Evolutionary conservation across 148 eudicot species (phyloP).

Genomic region (Mesembryanthemum crystallinum): DNA sequence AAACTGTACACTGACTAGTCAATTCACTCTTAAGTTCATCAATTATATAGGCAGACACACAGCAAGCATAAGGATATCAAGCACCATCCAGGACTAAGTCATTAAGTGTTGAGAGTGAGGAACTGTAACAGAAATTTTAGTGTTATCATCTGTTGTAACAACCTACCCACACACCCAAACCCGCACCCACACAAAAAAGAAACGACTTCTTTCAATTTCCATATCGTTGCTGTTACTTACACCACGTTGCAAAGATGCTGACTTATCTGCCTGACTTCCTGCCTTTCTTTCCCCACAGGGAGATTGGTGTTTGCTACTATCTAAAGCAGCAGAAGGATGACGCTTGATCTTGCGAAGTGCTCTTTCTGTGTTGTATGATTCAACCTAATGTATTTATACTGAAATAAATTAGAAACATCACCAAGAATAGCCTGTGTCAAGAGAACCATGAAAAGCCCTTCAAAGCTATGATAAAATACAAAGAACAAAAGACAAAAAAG

Average conservation of each 20-base stretch:
- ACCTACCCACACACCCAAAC: no score
- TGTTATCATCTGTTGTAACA: no score
- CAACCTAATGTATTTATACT: conserved; percentile 47
- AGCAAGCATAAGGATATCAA: no score
- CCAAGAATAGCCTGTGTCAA: neutral
- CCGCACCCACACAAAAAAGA: no score
- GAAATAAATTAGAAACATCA: neutral
- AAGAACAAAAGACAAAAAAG: neutral
- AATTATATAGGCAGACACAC: no score
- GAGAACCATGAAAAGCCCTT: neutral
- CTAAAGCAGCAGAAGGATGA: conserved; percentile 44
- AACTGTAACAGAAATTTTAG: no score
- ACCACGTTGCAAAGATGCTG: neutral
- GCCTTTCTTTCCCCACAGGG: conserved; percentile 15
- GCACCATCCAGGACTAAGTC: no score
- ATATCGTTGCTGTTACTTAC: neutral
- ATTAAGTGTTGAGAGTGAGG: no score
- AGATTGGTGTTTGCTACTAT: conserved; percentile 22
- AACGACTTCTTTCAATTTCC: neutral
- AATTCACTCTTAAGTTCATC: no score
- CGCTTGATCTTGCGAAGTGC: conserved; percentile 72
- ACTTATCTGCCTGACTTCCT: neutral
- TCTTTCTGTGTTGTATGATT: conserved; percentile 61
- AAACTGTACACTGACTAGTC: no score
- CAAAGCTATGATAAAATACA: neutral